Conservation (phyloP, 352 stramenopile genomes). For the Phytophthora macrochlamydospora region DNA sequence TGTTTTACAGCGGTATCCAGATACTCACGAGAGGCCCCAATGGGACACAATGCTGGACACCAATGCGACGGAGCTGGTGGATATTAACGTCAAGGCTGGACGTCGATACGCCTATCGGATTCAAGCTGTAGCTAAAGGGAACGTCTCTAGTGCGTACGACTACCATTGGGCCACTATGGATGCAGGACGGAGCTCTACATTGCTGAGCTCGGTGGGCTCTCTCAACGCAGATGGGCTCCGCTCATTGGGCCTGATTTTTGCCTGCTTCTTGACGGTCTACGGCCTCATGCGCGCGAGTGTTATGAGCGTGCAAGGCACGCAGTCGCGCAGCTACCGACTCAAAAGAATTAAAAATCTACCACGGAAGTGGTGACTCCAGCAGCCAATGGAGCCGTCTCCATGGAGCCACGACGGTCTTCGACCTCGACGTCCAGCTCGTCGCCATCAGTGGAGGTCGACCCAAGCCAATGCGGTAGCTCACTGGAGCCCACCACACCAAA, state of each 20-base stretch:
- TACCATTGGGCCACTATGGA: constrained; percentile 41
- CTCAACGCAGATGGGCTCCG: constrained; percentile 42
- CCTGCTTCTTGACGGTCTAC: constrained; percentile 64
- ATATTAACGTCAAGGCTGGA: constrained; percentile 30
- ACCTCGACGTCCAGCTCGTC: constrained; percentile 41
- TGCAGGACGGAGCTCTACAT: constrained; percentile 9
- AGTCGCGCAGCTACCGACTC: constrained; percentile 52
- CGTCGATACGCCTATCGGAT: constrained; percentile 56
- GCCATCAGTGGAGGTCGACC: constrained; percentile 29
- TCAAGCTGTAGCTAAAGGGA: constrained; percentile 36
- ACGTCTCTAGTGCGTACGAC: constrained; percentile 50
- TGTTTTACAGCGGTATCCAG: constrained; percentile 52
- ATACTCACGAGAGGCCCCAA: constrained; percentile 27
- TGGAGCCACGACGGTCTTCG: constrained; percentile 30
- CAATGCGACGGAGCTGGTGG: constrained; percentile 40
- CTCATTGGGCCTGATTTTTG: constrained; percentile 53
- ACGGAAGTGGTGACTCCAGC: constrained; percentile 19
- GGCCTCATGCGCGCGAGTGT: constrained; percentile 58
- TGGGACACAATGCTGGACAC: constrained; percentile 50
- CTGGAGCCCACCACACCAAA: constrained; percentile 14
- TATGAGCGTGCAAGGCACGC: constrained; percentile 53
- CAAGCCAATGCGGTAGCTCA: constrained; percentile 27
- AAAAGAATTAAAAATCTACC: constrained; percentile 59
- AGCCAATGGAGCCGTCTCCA: constrained; percentile 7
- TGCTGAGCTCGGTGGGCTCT: constrained; percentile 24